Evolutionary conservation across 805 yeast species (phyloP).

Genomic region (Vanderwaltozyma tropicalis): DNA sequence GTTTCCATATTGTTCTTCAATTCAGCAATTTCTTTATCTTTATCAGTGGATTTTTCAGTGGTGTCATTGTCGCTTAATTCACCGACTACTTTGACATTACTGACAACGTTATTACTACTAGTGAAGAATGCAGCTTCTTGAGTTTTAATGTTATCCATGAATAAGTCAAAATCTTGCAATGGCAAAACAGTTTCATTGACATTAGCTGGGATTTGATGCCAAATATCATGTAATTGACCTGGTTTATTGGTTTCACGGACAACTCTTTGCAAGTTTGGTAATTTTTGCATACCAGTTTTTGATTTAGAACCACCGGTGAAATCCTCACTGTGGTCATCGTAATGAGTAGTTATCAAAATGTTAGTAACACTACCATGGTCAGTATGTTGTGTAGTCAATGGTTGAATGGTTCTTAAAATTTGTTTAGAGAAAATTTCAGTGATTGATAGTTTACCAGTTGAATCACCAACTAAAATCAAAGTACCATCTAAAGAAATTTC

Average conservation of each 20-base stretch:
- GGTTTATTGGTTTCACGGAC: conserved; percentile 32
- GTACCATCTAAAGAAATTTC: conserved; percentile 68
- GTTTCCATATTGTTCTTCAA: conserved; percentile 38
- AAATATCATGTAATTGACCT: conserved; percentile 35
- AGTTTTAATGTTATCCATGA: conserved; percentile 37
- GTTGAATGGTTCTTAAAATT: conserved; percentile 43
- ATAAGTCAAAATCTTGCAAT: conserved; percentile 33
- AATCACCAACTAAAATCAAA: conserved; percentile 60
- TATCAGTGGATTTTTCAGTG: conserved; percentile 4
- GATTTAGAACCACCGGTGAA: background rate
- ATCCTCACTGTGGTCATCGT: background rate
- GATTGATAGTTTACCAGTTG: conserved; percentile 52
- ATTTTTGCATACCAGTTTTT: conserved; percentile 12
- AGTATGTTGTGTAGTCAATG: conserved; percentile 19
- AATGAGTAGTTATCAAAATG: conserved; percentile 9
- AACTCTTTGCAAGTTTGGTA: conserved; percentile 60
- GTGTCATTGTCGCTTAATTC: conserved; percentile 3
- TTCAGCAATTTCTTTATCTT: conserved; percentile 27
- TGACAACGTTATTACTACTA: conserved; percentile 32
- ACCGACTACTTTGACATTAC: conserved; percentile 26
- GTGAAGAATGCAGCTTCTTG: conserved; percentile 44
- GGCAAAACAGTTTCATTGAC: conserved; percentile 17
- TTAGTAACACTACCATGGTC: conserved; percentile 22
- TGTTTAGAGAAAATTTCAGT: conserved; percentile 66
- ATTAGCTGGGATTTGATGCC: conserved; percentile 24